Conservation (phyloP, 2,329 filamentous ascomycete genomes). For the Fusarium bactridioides region DNA sequence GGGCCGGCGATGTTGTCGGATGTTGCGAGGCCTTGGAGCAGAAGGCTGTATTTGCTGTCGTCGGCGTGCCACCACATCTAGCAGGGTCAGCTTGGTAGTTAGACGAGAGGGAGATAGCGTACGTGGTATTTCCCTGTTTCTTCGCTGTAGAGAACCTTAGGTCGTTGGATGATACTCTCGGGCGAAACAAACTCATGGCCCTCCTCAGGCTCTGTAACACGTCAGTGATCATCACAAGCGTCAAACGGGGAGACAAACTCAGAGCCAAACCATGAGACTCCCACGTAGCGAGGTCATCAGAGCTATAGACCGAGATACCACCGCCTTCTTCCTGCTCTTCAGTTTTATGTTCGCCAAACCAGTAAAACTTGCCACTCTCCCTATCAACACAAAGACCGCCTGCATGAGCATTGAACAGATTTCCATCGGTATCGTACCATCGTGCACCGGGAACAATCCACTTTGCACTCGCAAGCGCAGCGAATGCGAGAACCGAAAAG, state of each 20-base stretch:
- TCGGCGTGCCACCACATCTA: constrained; percentile 70
- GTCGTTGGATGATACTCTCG: constrained; percentile 66
- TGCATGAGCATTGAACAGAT: constrained; percentile 69
- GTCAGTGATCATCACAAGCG: accelerated
- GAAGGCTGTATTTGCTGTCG: constrained; percentile 62
- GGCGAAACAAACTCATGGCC: constrained; percentile 64
- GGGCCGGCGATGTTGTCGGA: constrained; percentile 61
- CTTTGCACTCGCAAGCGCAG: constrained; percentile 25
- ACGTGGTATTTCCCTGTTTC: constrained; percentile 64
- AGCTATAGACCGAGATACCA: constrained; percentile 68
- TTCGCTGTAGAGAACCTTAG: constrained; percentile 68
- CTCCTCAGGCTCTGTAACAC: constrained; percentile 54
- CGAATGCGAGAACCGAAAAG: constrained; percentile 16
- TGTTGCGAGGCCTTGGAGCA: constrained; percentile 64
- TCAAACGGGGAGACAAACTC: constrained; percentile 43
- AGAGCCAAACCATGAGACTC: constrained; percentile 64
- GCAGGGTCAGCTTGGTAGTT: neutral
- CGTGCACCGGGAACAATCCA: constrained; percentile 69
- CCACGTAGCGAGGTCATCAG: constrained; percentile 68
- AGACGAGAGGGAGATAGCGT: neutral
- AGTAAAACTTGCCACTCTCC: constrained; percentile 63
- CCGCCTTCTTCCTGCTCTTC: constrained; percentile 66
- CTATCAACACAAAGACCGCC: constrained; percentile 63
- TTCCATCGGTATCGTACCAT: constrained; percentile 67
- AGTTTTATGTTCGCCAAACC: constrained; percentile 69